Evolutionary conservation across 768 basidiomycete species (phyloP), one percentile per base, ranked within the genome.

Genomic region (Boletus rufocinnamomeus): DNA sequence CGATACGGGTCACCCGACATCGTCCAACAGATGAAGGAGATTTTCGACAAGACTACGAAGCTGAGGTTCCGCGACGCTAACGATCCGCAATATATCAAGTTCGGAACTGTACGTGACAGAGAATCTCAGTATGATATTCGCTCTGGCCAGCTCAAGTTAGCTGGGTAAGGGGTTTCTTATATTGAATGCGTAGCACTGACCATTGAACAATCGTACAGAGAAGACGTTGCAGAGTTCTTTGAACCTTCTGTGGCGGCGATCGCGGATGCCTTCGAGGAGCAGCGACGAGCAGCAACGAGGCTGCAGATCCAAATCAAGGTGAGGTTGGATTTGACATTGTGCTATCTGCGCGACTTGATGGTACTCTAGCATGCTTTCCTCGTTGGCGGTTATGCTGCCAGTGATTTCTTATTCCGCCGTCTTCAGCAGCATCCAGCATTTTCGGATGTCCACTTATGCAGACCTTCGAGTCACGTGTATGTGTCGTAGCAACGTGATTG

Each of bases 391-490:
- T 83, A 82, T 58, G 77, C 79, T 0, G 77, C 80, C 14, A 82
- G 75, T 50, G 77, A 78, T 27, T 82, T 75, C 69, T 63, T 84
- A 16, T 82, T 76, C 52, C 59, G 62, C 9, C 70, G 73, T 35
- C 76, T 85, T 21, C 75, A 77, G 19, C 63, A 69, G 19, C 65
- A 71, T 2, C 65, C 81, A 1, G 63, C 61, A 21, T 72, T 73
- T 19, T 68, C 73, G 0, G 75, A 76, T 0, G 63, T 82, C 4
- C 69, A 73, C 16, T 65, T 85, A 5, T 74, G 76, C 50, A 75
- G 82, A 17, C 84, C 84, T 3, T 76, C 81, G 52, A 76, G 75
- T 41, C 78, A 81, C 56, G 73, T 78, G 84, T 84, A 66, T n/a
- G 80, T 60, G 6, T 47, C 5, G 0, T 25, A 21, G 1, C n/a